Evolutionary conservation across 495 filamentous ascomycete genomes (phyloP), one percentile per base, ranked within the genome.

Genomic region (Penicillium malachiteum): DNA sequence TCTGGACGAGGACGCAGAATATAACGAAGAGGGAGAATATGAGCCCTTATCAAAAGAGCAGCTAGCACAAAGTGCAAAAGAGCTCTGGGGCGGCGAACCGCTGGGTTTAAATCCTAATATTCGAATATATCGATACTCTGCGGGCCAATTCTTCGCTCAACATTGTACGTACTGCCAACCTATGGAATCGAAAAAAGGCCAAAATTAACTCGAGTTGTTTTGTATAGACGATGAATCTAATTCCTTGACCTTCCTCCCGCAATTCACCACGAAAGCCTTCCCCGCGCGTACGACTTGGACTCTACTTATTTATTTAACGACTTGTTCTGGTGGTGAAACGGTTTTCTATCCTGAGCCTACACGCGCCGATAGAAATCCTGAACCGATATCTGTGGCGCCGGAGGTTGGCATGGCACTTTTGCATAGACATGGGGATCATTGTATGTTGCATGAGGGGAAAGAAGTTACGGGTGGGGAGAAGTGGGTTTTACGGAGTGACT

Each of bases 101-200:
- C 70, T 94, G n/a, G 93, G 92, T 3, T 72, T 97, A 57, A 96
- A 94, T 74, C 82, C 88, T 6, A 94, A 94, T 63, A 96, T 96
- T 45, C 75, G 93, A 30, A 84, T 97, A 17, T 97, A 97, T 75
- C 84, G 92, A n/a, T 97, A 97, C 65, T 77, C 76, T 12, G 82
- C 86, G 49, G 91, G 91, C 0, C 90, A 96, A 66, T 96, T 92
- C 62, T 97, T 95, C 67, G 90, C 87, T 60, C 84, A 88, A 52
- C 91, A 96, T 70, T 94, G 89, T 91, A 80, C 53, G 86, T 17
- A 7, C 40, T 48, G 4, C 21, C 21, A 26, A 26, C 21, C 21
- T 26, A 4, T 26, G 21, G 21, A 26, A 26, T n/a, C n/a, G n/a
- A n/a, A n/a, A n/a, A n/a, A n/a, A n/a, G n/a, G n/a, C n/a, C n/a